Evolutionary conservation across 2,329 filamentous ascomycete genomes (phyloP).

Genomic region (Colletotrichum neosansevieriae): DNA sequence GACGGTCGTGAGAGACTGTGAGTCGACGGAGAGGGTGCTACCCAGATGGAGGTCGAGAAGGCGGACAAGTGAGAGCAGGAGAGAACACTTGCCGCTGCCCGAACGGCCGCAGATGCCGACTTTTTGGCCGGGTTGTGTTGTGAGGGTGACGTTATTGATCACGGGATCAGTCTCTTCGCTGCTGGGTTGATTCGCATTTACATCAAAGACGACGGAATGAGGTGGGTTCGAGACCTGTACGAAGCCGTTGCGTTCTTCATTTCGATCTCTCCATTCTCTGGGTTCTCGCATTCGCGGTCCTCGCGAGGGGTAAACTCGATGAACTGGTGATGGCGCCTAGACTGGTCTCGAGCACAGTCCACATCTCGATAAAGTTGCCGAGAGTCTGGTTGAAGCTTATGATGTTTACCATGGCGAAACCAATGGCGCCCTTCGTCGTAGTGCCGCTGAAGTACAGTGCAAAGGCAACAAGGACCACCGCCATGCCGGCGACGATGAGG

Average conservation of each 20-base stretch:
- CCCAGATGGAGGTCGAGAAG: conserved; percentile 54
- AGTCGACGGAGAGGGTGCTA: conserved; percentile 56
- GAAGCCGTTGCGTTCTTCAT: conserved; percentile 45
- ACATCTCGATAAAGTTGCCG: conserved; percentile 48
- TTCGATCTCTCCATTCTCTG: conserved; percentile 44
- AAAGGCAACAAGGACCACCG: conserved; percentile 61
- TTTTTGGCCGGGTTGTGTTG: conserved; percentile 54
- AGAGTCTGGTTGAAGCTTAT: conserved; percentile 48
- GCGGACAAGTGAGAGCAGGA: conserved; percentile 60
- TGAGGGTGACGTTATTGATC: conserved; percentile 40
- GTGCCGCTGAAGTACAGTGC: conserved; percentile 48
- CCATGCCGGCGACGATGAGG: conserved; percentile 61
- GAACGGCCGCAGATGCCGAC: conserved; percentile 65
- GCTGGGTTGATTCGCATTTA: conserved; percentile 9
- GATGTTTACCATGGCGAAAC: conserved; percentile 46
- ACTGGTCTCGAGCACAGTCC: conserved; percentile 53
- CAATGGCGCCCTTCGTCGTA: conserved; percentile 48
- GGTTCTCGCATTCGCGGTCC: conserved; percentile 40
- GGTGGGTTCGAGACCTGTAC: conserved; percentile 41
- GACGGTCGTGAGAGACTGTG: conserved; percentile 54
- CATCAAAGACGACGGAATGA: conserved; percentile 38
- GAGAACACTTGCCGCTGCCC: conserved; percentile 65
- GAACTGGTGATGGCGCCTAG: conserved; percentile 52
- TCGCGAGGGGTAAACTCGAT: conserved; percentile 45
- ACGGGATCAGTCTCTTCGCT: conserved; percentile 41